Evolutionary conservation across 305 asterid species (phyloP), one percentile per base, ranked within the genome.

Genomic region (Fraxinus dipetala): DNA sequence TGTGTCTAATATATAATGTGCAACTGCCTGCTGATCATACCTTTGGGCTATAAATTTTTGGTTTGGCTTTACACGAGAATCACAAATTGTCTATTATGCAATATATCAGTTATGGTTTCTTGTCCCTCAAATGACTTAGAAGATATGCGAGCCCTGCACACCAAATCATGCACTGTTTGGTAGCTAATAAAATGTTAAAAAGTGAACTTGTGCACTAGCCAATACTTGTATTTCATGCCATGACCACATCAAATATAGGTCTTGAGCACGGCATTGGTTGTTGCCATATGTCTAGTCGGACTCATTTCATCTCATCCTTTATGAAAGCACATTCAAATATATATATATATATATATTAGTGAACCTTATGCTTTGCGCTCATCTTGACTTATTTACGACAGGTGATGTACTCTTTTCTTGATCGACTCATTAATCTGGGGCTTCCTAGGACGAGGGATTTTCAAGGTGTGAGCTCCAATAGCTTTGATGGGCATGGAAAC

Each of bases 401-500:
- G 97, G 88, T 96, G 82, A 92, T 96, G 99, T 90, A 89, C 82
- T 77, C 94, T 1, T 96, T 96, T 83, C 99, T 96, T 45, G 99
- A 96, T 32, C 93, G 99, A 79, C 93, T 96, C 83, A 93, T 96
- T 75, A 96, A 93, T 85, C 48, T 96, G 82, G 99, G 98, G 75
- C 96, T 96, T 86, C 98, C 99, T 45, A 85, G 98, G 87, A 91
- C 96, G 2, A 82, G 98, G 87, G 98, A 96, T 85, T 96, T 96
- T 72, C 98, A 93, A 86, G 99, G 99, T 75, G 97, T 94, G 81
- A 94, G 89, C 83, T 76, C 94, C 67, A 96, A 90, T 65, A 94
- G 97, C 89, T 94, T 96, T 69, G 99, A 94, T 84, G 99, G 99
- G 38, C 88, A 93, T 38, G 98, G 98, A 34, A 96, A 96, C 87